Base-by-base conservation (phyloP, 2,329 filamentous ascomycete genomes). In the Paraconiothyrium sp. region DNA sequence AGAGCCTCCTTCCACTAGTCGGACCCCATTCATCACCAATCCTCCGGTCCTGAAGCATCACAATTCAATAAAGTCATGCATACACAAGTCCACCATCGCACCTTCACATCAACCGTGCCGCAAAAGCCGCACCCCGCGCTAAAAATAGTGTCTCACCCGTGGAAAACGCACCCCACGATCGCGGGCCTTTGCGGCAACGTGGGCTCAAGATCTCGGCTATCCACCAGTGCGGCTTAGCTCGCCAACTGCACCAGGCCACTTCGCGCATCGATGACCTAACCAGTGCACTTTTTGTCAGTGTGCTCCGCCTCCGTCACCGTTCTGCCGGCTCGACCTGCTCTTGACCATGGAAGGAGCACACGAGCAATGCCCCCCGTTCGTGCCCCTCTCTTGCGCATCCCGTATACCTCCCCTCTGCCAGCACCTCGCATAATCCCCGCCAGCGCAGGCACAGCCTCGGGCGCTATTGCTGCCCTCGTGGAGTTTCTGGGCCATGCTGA, bases 341-440 rank as follows among this genome's bases (percentile, higher is more conserved):
- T 35, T 24, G 54, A 37, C n/a, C 32, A 48, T 50, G 55, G 56
- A 47, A 41, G 37, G 14, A 54, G 13, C 10, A 32, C 35, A 49
- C 58, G 52, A 60, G 58, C 58, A 60, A 60, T 60, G 58, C 49
- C 58, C 58, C 63, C 56, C 20, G 30, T 54, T 59, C 56, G 55
- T 46, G 49, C 60, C 79, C 86, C 90, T 71, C 86, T 93, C 61
- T 90, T 97, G 82, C 90, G 93, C 69, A 96, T 98, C 72, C 94
- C 94, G 61, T 98, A 94, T 77, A 97, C 93, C 74, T 89, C 92
- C 67, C 89, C 92, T 46, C 85, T 97, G 58, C 89, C 94, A 27
- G 83, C 89, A 30, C 91, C 94, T 3, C 86, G 85, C 56, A 89
- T 95, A 75, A 85, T 93, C 62, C 95, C 95, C 4, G 79, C 84